A percentile compares a stretch with the other conserved stretches of the same genome.
These are phyloP conservation scores for Chondrus crispus DNA, from an alignment of 23 red algal genomes.

Conservation along the genomic window DNA sequence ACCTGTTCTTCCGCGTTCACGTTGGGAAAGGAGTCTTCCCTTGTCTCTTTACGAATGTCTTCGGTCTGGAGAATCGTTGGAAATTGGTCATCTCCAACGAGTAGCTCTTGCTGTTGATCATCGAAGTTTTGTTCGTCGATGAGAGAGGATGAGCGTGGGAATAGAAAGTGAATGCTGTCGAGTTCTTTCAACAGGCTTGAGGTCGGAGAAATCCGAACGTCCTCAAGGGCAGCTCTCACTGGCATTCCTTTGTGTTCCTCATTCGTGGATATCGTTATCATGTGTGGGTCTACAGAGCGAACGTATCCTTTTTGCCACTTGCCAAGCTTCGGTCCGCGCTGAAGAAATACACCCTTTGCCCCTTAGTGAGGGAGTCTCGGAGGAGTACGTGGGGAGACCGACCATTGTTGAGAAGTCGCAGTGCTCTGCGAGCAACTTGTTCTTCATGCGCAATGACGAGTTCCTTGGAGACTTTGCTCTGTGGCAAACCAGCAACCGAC, in stretches of 20 bases:
- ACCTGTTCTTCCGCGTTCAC: too few relatives aligned
- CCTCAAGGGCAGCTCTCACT: neutral
- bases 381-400: neutral
- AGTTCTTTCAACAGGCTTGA: constrained; percentile 4
- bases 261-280: neutral
- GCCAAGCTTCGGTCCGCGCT: neutral
- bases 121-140: neutral
- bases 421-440: neutral
- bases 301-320: neutral
- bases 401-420: neutral
- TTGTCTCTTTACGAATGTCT: too few relatives aligned
- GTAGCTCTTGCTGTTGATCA: neutral
- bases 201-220: neutral
- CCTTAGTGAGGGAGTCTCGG: neutral
- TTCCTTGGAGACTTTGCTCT: neutral
- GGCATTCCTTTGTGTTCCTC: neutral
- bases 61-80: too few relatives aligned
- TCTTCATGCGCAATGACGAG: constrained; percentile 11
- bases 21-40: too few relatives aligned
- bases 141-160: neutral
- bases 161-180: neutral
- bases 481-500: neutral
- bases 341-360: constrained; percentile 28
- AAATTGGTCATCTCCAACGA: too few relatives aligned
- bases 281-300: neutral